Percentiles rank a stretch among this genome's conserved stretches.
Conservation (phyloP, 805 yeast genomes). For the Kuraishia molischiana region DNA sequence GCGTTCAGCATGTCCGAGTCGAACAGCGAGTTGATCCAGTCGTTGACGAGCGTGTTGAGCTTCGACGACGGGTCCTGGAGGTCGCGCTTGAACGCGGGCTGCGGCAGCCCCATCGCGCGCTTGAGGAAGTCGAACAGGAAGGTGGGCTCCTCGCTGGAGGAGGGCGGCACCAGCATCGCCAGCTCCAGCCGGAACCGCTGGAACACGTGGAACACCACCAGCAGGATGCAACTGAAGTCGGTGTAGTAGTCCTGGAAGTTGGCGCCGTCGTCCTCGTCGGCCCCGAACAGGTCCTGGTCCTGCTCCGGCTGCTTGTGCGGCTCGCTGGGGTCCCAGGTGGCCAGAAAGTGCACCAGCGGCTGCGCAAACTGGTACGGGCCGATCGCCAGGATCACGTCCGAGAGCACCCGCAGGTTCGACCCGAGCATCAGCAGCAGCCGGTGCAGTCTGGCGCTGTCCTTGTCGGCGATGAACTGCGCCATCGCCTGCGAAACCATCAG, state of each 20-base stretch:
- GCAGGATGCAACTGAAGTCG: not conserved
- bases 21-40: conserved; percentile 76
- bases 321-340: conserved; percentile 21
- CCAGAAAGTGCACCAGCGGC: conserved; percentile 43
- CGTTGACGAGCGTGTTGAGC: conserved; percentile 29
- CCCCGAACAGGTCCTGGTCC: conserved; percentile 14
- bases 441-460: conserved; percentile 4
- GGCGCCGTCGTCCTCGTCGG: conserved; percentile 38
- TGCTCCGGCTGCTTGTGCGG: conserved; percentile 15
- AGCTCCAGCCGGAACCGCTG: not conserved
- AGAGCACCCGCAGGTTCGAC: conserved; percentile 29
- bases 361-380: conserved; percentile 32
- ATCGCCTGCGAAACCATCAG: conserved; percentile 18
- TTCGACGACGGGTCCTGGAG: conserved; percentile 15
- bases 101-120: not conserved
- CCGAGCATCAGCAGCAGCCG: conserved; percentile 29
- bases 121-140: not conserved
- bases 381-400: conserved; percentile 30
- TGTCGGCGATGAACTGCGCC: not conserved
- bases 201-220: conserved; percentile 1
- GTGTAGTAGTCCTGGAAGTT: conserved; percentile 30
- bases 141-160: not conserved
- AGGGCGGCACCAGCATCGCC: not conserved
- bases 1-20: conserved; percentile 24
- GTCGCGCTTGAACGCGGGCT: conserved; percentile 2